Conservation (phyloP, 2,329 filamentous ascomycete genomes). For the Fusarium ramigenum region DNA sequence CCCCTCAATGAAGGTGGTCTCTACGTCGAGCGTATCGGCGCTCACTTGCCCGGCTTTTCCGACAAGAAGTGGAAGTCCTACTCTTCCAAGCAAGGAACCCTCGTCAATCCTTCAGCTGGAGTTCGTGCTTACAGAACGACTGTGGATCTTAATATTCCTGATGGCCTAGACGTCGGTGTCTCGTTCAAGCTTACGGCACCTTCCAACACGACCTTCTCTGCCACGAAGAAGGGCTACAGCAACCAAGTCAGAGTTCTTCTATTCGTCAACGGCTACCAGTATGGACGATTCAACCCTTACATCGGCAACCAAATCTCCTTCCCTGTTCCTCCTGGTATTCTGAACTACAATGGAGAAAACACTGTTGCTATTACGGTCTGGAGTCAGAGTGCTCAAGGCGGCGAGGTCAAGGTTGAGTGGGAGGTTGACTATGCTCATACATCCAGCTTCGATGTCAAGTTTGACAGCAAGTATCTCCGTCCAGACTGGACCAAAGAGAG, state of each 20-base stretch:
- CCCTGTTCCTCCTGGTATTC: constrained; percentile 67
- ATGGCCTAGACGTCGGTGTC: constrained; percentile 63
- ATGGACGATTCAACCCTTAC: constrained; percentile 66
- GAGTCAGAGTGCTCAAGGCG: constrained; percentile 65
- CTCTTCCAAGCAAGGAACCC: constrained; percentile 43
- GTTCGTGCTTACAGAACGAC: constrained; percentile 65
- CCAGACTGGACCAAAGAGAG: constrained; percentile 59
- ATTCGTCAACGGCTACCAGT: constrained; percentile 74
- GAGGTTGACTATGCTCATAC: constrained; percentile 63
- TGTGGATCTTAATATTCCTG: constrained; percentile 60
- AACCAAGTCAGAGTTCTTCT: constrained; percentile 60
- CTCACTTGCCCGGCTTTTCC: constrained; percentile 66
- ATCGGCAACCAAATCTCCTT: constrained; percentile 70
- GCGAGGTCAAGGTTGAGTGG: constrained; percentile 59
- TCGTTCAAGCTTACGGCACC: constrained; percentile 62
- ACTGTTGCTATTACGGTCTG: constrained; percentile 67
- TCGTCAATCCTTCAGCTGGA: constrained; percentile 59
- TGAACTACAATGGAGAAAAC: constrained; percentile 67
- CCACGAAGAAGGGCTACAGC: constrained; percentile 42
- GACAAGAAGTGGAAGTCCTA: constrained; percentile 54
- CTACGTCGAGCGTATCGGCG: constrained; percentile 65
- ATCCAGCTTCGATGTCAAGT: constrained; percentile 61
- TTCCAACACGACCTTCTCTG: constrained; percentile 50
- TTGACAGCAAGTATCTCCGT: constrained; percentile 58
- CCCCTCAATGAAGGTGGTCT: constrained; percentile 67